Conservation (phyloP, 306 rosid species). For the Morella rubra region DNA sequence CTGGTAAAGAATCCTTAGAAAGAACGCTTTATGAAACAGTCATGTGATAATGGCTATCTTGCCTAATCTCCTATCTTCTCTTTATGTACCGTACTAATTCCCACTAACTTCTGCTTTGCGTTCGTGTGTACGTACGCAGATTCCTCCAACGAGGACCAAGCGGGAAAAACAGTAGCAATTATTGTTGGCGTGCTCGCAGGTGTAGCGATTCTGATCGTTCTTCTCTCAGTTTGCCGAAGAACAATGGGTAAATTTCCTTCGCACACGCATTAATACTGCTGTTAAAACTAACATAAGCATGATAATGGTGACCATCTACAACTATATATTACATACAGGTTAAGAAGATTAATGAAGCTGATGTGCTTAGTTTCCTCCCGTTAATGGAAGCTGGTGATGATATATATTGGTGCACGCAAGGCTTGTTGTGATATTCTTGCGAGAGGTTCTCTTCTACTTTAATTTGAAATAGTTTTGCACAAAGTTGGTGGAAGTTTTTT, state of each 20-base stretch:
- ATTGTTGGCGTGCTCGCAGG: conserved; percentile 70
- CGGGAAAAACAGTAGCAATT: conserved; percentile 80
- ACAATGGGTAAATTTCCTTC: conserved; percentile 48
- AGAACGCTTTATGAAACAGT: conserved; percentile 7
- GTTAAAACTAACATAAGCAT: not conserved
- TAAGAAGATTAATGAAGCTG: conserved; percentile 15
- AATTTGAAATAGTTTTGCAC: conserved; percentile 34
- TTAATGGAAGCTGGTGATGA: conserved; percentile 25
- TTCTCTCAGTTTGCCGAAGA: conserved; percentile 82
- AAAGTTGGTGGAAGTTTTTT: conserved; percentile 29
- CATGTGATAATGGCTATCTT: not conserved
- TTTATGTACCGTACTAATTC: conserved; percentile 11
- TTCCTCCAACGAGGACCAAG: conserved; percentile 59
- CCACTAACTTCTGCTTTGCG: conserved; percentile 18
- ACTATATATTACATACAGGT: conserved; percentile 39
- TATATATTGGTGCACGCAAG: conserved; percentile 17
- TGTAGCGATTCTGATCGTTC: conserved; percentile 71
- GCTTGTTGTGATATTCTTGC: conserved; percentile 35
- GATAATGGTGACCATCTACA: conserved; percentile 18
- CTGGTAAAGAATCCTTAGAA: not conserved
- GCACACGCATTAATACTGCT: not conserved
- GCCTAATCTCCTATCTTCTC: conserved; percentile 3
- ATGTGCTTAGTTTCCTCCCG: not conserved
- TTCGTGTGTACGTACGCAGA: conserved; percentile 45
- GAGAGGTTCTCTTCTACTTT: conserved; percentile 25